A percentile compares a stretch with the other conserved stretches of the same genome.
Evolutionary conservation across 441 rosid species (phyloP).

Genomic region (Viola pubescens): DNA sequence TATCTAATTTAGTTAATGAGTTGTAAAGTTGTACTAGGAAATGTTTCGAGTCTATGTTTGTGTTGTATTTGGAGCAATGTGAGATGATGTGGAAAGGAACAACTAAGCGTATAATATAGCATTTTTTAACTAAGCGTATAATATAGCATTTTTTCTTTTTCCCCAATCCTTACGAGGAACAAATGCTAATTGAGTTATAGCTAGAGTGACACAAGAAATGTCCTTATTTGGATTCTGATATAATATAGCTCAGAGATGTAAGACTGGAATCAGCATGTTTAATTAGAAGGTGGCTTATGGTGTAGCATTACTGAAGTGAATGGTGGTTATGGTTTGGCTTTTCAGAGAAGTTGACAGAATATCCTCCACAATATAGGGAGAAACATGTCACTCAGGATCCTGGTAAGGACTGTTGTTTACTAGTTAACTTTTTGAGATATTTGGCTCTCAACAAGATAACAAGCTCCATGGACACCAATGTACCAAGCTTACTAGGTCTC

Average conservation of each 20-base stretch:
- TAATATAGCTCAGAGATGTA: not conserved
- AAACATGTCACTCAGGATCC: conserved; percentile 33
- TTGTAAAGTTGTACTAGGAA: too few species aligned
- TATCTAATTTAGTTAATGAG: too few species aligned
- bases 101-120: too few species aligned
- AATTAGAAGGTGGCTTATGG: too few species aligned
- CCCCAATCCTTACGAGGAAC: not conserved
- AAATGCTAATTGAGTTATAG: not conserved
- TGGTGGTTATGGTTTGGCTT: conserved; percentile 20
- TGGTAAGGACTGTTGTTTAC: conserved; percentile 32
- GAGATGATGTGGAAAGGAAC: too few species aligned
- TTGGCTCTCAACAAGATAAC: too few species aligned
- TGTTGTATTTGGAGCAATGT: too few species aligned
- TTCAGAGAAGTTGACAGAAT: conserved; percentile 55
- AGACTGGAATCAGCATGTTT: not conserved
- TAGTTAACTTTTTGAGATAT: not conserved
- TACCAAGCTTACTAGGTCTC: too few species aligned
- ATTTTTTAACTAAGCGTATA: too few species aligned
- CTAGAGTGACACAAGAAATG: conserved; percentile 1
- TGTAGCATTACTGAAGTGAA: conserved; percentile 9
- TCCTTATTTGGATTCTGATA: not conserved
- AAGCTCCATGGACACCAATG: too few species aligned
- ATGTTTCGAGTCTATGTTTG: too few species aligned
- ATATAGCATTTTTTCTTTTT: too few species aligned
- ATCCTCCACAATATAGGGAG: conserved; percentile 36